Evolutionary conservation across 495 filamentous ascomycete species (phyloP).

Genomic region (Aspergillus ostianus): DNA sequence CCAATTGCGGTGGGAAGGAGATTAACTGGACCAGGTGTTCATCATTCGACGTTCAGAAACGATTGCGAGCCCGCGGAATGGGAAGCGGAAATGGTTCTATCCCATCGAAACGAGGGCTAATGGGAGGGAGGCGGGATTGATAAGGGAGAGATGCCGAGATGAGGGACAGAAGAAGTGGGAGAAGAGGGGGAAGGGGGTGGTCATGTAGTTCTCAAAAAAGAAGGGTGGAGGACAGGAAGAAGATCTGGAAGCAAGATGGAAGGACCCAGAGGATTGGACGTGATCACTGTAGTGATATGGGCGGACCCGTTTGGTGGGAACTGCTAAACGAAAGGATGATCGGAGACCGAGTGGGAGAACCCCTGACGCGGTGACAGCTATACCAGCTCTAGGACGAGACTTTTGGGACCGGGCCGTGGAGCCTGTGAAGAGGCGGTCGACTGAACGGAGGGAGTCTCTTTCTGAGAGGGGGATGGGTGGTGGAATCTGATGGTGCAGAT

Average conservation of each 20-base stretch:
- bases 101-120: conserved; percentile 17
- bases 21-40: conserved; percentile 23
- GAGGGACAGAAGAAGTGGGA: conserved; percentile 20
- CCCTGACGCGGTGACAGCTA: conserved; percentile 48
- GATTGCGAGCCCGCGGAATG: conserved; percentile 13
- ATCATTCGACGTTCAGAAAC: conserved; percentile 24
- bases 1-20: conserved; percentile 15
- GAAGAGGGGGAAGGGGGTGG: conserved; percentile 25
- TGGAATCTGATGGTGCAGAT: conserved; percentile 19
- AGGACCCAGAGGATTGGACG: conserved; percentile 39
- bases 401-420: conserved; percentile 40
- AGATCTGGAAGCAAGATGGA: conserved; percentile 36
- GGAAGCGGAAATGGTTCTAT: conserved; percentile 10
- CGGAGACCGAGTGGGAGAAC: conserved; percentile 31
- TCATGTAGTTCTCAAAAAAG: conserved; percentile 29
- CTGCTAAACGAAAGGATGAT: conserved; percentile 33
- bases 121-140: conserved; percentile 6
- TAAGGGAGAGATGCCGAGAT: conserved; percentile 11
- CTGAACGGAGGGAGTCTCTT: conserved; percentile 18
- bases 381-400: conserved; percentile 18
- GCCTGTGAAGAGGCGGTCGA: conserved; percentile 34
- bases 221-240: conserved; percentile 27
- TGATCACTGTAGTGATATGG: conserved; percentile 39
- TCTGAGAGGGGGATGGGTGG: not conserved
- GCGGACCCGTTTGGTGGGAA: conserved; percentile 39